Evolutionary conservation across 1,139 yeast genomes (phyloP).

Genomic region (Geotrichum candidum): DNA sequence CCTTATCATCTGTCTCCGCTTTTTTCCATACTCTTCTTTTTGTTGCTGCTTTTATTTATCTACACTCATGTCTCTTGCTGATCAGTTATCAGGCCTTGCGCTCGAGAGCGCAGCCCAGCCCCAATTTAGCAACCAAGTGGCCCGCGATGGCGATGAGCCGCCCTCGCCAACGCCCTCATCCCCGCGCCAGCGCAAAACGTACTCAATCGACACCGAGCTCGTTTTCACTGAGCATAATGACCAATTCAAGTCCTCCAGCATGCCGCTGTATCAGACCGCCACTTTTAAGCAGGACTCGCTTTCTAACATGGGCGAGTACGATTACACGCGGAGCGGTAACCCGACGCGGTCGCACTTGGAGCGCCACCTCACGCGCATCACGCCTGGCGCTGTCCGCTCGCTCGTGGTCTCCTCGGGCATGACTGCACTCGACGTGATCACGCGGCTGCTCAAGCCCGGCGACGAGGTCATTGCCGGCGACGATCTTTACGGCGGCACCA

Average conservation of each 20-base stretch:
- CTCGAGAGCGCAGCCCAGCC: not conserved
- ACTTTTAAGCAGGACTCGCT: slow-evolving; percentile 81
- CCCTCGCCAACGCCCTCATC: slow-evolving; percentile 39
- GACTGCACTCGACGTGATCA: slow-evolving; percentile 85
- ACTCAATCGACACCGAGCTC: slow-evolving; percentile 61
- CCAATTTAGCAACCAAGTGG: slow-evolving; percentile 12
- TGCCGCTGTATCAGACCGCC: slow-evolving; percentile 88
- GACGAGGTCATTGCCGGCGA: slow-evolving; percentile 89
- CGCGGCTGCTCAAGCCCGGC: slow-evolving; percentile 65
- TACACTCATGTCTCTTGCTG: not conserved
- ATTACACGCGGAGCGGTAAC: slow-evolving; percentile 90
- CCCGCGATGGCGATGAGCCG: slow-evolving; percentile 26
- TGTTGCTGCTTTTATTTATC: not conserved
- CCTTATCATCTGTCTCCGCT: not conserved
- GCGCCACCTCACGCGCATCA: slow-evolving; percentile 66
- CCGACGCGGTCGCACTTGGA: slow-evolving; percentile 83
- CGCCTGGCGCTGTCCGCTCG: slow-evolving; percentile 59
- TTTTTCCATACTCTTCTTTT: not conserved
- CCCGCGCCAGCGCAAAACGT: slow-evolving; percentile 29
- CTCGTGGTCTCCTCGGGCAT: slow-evolving; percentile 86
- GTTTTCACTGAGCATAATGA: slow-evolving; percentile 64
- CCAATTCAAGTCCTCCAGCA: slow-evolving; percentile 73
- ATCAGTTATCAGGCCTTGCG: not conserved
- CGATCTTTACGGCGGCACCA: slow-evolving; percentile 89
- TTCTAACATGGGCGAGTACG: slow-evolving; percentile 75